Conservation (phyloP, 2,329 filamentous ascomycete genomes). For the Leptographium radiaticola region DNA sequence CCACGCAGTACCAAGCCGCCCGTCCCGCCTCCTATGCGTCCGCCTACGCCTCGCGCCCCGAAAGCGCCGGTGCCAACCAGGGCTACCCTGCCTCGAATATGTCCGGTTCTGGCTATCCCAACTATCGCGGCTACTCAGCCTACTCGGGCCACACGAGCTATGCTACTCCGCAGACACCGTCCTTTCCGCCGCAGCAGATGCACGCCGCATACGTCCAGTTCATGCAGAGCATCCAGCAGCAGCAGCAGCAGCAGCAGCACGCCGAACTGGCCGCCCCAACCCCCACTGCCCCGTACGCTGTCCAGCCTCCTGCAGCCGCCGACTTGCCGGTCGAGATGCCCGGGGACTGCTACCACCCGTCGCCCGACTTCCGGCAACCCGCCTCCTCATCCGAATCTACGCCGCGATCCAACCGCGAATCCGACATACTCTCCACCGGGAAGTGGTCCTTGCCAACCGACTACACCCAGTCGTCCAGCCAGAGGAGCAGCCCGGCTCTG, state of each 20-base stretch:
- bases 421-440: constrained; percentile 16
- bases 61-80: constrained; percentile 18
- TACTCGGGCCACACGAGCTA: constrained; percentile 2
- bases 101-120: not conserved
- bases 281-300: not conserved
- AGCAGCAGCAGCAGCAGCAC: constrained; percentile 9
- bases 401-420: constrained; percentile 15
- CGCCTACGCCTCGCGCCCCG: constrained; percentile 15
- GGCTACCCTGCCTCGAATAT: constrained; percentile 5
- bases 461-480: not conserved
- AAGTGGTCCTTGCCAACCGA: constrained; percentile 26
- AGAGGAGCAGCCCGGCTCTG: not conserved
- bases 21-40: constrained; percentile 23
- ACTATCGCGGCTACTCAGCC: constrained; percentile 3
- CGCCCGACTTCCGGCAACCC: not conserved
- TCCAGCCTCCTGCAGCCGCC: not conserved
- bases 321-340: constrained; percentile 24
- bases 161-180: constrained; percentile 1
- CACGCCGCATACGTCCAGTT: constrained; percentile 5
- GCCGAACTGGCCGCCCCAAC: constrained; percentile 25
- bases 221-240: not conserved
- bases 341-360: constrained; percentile 32
- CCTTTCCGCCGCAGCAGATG: constrained; percentile 11
- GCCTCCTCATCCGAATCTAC: constrained; percentile 8
- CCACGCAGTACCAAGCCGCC: constrained; percentile 26